These are phyloP conservation scores for Udeniomyces megalosporus DNA, from an alignment of 768 basidiomycete species.

Conservation along the genomic window DNA sequence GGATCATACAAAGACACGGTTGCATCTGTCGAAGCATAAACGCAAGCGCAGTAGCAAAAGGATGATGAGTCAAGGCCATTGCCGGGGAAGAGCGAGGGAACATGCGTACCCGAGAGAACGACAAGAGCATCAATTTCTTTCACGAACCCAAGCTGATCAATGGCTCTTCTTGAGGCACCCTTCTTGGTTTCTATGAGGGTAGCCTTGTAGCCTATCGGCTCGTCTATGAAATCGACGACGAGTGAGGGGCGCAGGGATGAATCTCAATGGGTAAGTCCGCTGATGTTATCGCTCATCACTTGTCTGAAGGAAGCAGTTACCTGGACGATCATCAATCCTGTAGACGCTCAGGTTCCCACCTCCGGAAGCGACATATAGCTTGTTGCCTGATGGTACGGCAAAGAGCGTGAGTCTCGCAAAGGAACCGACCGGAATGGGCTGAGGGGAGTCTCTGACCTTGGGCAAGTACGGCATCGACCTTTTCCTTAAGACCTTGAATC, in stretches of 20 bases:
- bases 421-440: not conserved
- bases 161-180: constrained; percentile 45
- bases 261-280: not conserved
- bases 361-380: constrained; percentile 38
- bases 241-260: constrained; percentile 11
- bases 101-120: constrained; percentile 54
- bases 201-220: not conserved
- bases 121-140: constrained; percentile 74
- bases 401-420: not conserved
- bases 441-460: constrained; percentile 1
- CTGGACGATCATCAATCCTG: constrained; percentile 17
- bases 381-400: constrained; percentile 34
- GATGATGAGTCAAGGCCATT: too few species aligned
- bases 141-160: constrained; percentile 77
- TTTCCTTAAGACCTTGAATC: constrained; percentile 20
- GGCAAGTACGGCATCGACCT: constrained; percentile 18
- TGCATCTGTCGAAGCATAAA: constrained; percentile 41
- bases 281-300: too few species aligned
- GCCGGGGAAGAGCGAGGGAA: not conserved
- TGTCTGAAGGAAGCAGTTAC: not conserved
- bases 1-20: constrained; percentile 58
- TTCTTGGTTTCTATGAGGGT: constrained; percentile 49
- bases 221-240: constrained; percentile 12
- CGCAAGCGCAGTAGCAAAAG: not conserved
- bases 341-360: constrained; percentile 25